These are phyloP conservation scores for Phellinidium pouzarii DNA, from an alignment of 1,284 basidiomycete genomes.

Conservation along the genomic window DNA sequence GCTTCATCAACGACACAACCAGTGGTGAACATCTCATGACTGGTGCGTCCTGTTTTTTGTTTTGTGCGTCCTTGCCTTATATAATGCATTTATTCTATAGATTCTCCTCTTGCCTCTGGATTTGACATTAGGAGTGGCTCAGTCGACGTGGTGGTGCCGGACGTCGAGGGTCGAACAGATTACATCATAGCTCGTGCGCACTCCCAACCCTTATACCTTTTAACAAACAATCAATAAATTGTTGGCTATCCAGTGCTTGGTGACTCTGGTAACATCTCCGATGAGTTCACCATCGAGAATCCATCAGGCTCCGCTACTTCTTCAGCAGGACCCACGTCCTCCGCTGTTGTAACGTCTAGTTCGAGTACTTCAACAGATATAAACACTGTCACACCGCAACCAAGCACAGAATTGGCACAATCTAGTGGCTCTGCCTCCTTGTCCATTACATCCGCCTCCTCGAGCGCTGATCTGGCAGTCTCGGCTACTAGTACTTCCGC, in stretches of 20 bases:
- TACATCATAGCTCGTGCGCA: slow-evolving; percentile 37
- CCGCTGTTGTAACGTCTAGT: neutral
- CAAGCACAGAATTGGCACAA: too few relatives aligned
- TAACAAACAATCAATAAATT: neutral
- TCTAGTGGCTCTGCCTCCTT: too few relatives aligned
- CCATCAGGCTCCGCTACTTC: neutral
- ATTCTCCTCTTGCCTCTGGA: slow-evolving; percentile 34
- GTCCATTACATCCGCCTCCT: too few relatives aligned
- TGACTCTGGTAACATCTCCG: slow-evolving; percentile 38
- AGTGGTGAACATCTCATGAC: slow-evolving; percentile 15
- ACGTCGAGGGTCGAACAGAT: slow-evolving; percentile 23
- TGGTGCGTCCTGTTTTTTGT: slow-evolving; percentile 1
- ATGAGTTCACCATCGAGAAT: slow-evolving; percentile 29
- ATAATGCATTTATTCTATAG: slow-evolving; percentile 23
- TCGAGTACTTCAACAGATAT: neutral
- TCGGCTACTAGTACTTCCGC: neutral
- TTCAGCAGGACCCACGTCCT: neutral
- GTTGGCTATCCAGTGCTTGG: slow-evolving; percentile 30
- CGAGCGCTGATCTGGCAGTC: too few relatives aligned
- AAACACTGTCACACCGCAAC: neutral
- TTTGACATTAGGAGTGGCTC: slow-evolving; percentile 35
- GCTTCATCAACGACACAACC: slow-evolving; percentile 18
- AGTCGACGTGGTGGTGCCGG: slow-evolving; percentile 32
- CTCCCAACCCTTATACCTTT: neutral
- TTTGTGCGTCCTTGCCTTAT: neutral